Evolutionary conservation across 495 filamentous ascomycete genomes (phyloP).

Genomic region (Amphirosellinia nigrospora): DNA sequence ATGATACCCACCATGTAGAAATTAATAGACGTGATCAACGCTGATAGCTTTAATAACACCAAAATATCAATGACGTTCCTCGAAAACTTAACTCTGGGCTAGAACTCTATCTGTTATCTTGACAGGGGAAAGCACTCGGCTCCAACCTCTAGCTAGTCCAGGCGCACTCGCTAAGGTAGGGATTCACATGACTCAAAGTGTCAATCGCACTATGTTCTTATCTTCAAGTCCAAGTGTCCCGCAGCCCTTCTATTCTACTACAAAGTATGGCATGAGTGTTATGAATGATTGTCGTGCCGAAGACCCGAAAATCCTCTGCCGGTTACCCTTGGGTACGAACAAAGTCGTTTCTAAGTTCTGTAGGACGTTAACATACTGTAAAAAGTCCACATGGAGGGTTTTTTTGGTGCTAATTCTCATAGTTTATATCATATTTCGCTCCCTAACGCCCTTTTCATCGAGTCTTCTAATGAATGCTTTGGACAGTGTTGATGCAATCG

Average conservation of each 20-base stretch:
- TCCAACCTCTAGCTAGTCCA: background rate
- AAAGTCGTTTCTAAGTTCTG: background rate
- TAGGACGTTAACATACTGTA: background rate
- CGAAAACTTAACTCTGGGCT: background rate
- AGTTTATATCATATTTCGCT: background rate
- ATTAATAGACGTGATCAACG: conserved; percentile 1
- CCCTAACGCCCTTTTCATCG: no score
- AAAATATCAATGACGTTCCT: background rate
- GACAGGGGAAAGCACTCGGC: background rate
- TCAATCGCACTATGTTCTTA: background rate
- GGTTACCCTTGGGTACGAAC: background rate
- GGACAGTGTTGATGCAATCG: background rate
- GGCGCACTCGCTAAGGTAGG: background rate
- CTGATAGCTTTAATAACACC: background rate
- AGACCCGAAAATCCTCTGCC: background rate
- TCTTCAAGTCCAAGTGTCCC: background rate
- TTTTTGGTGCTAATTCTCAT: background rate
- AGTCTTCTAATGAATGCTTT: background rate
- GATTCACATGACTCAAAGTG: background rate
- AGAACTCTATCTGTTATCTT: background rate
- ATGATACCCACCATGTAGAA: conserved; percentile 19
- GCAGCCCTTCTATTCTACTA: background rate
- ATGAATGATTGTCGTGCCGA: no score
- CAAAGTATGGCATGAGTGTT: background rate
- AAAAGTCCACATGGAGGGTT: background rate